Base-by-base conservation (phyloP, 768 basidiomycete species). In the Termitomyces sp. region DNA sequence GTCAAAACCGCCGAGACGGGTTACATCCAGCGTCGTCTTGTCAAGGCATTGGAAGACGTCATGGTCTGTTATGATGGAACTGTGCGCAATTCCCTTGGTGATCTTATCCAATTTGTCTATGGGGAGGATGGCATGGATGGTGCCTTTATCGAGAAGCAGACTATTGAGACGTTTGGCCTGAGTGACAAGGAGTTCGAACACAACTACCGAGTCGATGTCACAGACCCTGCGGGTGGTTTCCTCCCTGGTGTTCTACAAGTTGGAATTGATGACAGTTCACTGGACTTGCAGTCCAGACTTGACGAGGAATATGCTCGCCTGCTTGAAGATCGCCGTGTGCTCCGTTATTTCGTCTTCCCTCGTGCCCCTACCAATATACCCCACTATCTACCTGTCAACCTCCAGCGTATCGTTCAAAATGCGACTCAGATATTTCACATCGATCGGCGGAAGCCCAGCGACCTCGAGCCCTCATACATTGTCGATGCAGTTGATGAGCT, bases 91-190 rank as follows among this genome's bases (percentile, higher is more conserved):
- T 98, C 97, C 3, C 81, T 96, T 3, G 96, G 96, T 15, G 95
- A 98, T 72, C 84, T 99, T 37, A 81, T 99, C 28, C 95, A 98
- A 68, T 98, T 98, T 71, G 80, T 93, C 24, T 99, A 99, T 62
- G 97, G 97, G 31, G 97, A 99, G 69, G 97, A 99, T 66, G 97
- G 97, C 44, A 98, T 98, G 91, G 97, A 99, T 68, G 97, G 92
- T 58, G 93, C 94, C 0, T 95, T 87, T 72, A 97, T 99, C 69
- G 97, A 99, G 76, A 90, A 89, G 62, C 97, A 99, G 73, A 88
- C 82, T 53, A 87, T 98, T 54, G 93, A 96, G 63, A 93, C 92
- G 0, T 94, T 93, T 62, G 87, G 83, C 24, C 76, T 97, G 59
- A 90, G 81, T 64, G 73, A 97, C 71, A 78, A 77, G 61, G 85